Evolutionary conservation across 2,329 filamentous ascomycete genomes (phyloP), one percentile per base, ranked within the genome.

Genomic region (Monosporascus ibericus): DNA sequence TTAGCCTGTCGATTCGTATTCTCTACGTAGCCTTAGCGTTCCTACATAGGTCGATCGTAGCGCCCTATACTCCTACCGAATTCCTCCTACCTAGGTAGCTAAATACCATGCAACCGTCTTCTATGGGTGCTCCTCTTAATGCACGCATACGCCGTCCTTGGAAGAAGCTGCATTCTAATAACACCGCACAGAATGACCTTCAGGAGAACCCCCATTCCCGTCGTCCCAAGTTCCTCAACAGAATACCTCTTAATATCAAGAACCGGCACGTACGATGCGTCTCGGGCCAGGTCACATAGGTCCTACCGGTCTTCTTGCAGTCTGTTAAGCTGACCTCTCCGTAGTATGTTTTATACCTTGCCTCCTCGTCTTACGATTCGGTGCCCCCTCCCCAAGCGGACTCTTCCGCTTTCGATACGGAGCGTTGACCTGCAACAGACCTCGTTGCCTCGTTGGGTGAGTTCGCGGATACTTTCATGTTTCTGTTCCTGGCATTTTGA

Each of bases 401-500:
- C 11, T 18, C 17, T 44, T 20, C 22, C n/a, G 40, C 40, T 44
- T 20, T 20, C 20, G 20, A 44, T 44, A 14, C 7, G 7, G 2
- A 5, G 15, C 4, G 27, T 18, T 40, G 18, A n/a, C 11, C 17
- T 44, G 2, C 15, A 6, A 20, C 40, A 44, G 40, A 65, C 46
- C 24, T 66, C 22, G 52, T 69, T 6, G 66, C 66, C 18, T 56
- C 61, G 11, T 38, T 61, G 15, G 58, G 63, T 55, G 66, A 69
- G 55, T 64, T 69, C 51, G 58, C 59, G 2, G 66, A 66, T 4
- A 69, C 66, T 1, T 67, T 67, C 55, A 57, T 67, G 58, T 69
- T 68, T 55, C 62, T 68, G 0, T 58, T 68, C 30, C 66, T 69
- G 52, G 65, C 66, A 20, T 67, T 68, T 47, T 65, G 62, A 11